Conservation (phyloP, 2,329 filamentous ascomycete genomes). For the Orbilia ellipsospora region DNA sequence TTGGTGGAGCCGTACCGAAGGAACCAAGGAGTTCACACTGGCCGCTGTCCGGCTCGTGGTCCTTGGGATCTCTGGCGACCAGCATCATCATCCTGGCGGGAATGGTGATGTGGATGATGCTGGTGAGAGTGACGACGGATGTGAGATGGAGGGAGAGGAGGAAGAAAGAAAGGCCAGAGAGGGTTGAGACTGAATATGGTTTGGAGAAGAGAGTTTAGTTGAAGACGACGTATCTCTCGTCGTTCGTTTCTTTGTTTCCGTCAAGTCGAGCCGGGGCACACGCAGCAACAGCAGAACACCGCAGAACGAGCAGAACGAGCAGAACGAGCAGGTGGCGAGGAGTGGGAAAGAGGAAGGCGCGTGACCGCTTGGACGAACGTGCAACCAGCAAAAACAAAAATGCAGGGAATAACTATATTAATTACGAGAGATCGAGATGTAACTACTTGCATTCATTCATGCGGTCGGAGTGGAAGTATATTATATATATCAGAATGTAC, state of each 20-base stretch:
- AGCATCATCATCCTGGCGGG: conserved; percentile 29
- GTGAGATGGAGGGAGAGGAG: conserved; percentile 5
- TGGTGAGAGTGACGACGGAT: not conserved
- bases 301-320: not conserved
- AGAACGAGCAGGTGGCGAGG: not conserved
- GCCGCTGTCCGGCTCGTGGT: conserved; percentile 66
- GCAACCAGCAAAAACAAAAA: too few relatives aligned
- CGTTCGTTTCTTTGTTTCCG: too few relatives aligned
- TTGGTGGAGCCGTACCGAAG: conserved; percentile 68
- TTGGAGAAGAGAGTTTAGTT: conserved; percentile 19
- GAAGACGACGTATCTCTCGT: too few relatives aligned
- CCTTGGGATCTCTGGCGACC: conserved; percentile 29
- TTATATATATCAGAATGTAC: too few relatives aligned
- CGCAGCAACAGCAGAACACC: too few relatives aligned
- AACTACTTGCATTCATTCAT: too few relatives aligned
- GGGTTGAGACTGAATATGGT: not conserved
- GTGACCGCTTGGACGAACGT: not conserved
- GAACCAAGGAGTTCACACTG: conserved; percentile 89
- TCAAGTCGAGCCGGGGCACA: too few relatives aligned
- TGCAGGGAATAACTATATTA: too few relatives aligned
- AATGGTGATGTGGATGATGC: conserved; percentile 6
- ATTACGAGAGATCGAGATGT: too few relatives aligned
- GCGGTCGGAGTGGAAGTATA: too few relatives aligned
- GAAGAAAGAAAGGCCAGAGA: not conserved
- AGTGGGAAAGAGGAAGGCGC: not conserved